Evolutionary conservation across 148 eudicot genomes (phyloP).

Genomic region (Oxyria digyna): DNA sequence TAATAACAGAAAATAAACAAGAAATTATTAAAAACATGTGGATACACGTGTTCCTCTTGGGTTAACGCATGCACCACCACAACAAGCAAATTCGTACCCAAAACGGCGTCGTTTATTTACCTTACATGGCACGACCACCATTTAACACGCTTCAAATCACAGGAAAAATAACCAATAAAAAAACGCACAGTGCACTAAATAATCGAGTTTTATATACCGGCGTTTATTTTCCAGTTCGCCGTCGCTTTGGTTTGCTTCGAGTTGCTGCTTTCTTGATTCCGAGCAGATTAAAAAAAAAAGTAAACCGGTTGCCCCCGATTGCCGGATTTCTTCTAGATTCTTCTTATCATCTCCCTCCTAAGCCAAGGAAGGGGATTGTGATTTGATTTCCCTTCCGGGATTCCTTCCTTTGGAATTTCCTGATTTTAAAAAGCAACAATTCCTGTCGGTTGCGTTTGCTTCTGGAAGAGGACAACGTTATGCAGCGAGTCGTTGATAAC

Average conservation of each 20-base stretch:
- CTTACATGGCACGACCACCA: neutral
- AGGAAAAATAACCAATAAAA: neutral
- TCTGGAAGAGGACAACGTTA: neutral
- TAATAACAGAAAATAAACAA: no score
- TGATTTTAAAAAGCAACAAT: neutral
- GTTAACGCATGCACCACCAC: neutral
- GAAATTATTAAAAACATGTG: neutral
- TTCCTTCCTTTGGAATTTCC: neutral
- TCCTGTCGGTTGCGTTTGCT: neutral
- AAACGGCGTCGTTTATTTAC: neutral
- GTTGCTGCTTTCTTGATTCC: neutral
- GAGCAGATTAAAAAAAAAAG: neutral
- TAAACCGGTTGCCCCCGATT: constrained; percentile 3
- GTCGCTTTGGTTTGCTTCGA: neutral
- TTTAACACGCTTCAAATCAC: neutral
- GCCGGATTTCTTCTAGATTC: constrained; percentile 7
- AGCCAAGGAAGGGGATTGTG: neutral
- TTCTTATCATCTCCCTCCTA: neutral
- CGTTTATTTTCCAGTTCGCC: neutral
- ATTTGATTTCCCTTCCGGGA: constrained; percentile 1
- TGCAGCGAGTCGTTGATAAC: constrained; percentile 62
- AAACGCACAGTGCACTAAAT: neutral
- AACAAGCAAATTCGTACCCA: neutral
- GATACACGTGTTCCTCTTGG: constrained; percentile 1
- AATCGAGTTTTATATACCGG: neutral